phyloP scores from a whole-genome alignment of 441 rosid species.

The Adansonia madagascariensis region DNA sequence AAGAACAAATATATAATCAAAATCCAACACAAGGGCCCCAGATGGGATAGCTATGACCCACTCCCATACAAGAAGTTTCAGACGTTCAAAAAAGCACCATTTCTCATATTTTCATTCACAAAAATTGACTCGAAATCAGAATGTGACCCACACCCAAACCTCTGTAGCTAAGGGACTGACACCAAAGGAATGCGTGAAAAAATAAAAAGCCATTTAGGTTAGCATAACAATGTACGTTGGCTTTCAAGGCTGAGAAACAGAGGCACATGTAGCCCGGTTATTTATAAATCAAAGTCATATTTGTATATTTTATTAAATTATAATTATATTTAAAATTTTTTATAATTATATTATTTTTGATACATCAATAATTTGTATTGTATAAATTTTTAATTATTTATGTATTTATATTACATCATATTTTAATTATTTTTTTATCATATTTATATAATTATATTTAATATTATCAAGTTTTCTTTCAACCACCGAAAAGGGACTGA shows the following conservation, averaged over 20 bases:
- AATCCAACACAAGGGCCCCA: conserved; percentile 40
- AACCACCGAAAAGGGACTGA: conserved; percentile 20
- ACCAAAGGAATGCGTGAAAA: not conserved
- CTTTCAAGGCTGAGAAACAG: not conserved
- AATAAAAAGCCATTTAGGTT: not conserved
- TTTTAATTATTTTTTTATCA: too few species aligned
- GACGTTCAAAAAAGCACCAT: conserved; percentile 28
- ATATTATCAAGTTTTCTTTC: too few species aligned
- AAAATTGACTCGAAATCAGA: conserved; percentile 32
- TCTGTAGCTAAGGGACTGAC: not conserved
- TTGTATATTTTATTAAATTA: too few species aligned
- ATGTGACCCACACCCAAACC: conserved; percentile 29
- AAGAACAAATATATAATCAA: conserved; percentile 13
- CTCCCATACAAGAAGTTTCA: conserved; percentile 23
- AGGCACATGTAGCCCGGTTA: too few species aligned
- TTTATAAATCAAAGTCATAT: too few species aligned
- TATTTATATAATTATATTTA: too few species aligned
- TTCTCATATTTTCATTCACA: conserved; percentile 18
- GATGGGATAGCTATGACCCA: conserved; percentile 33
- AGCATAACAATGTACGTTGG: not conserved
- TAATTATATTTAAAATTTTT: too few species aligned
- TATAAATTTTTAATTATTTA: too few species aligned
- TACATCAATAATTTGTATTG: too few species aligned
- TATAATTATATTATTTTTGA: too few species aligned
- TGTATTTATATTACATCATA: too few species aligned